Evolutionary conservation across 441 rosid genomes (phyloP), one percentile per base, ranked within the genome.

Genomic region (Erodium texanum): DNA sequence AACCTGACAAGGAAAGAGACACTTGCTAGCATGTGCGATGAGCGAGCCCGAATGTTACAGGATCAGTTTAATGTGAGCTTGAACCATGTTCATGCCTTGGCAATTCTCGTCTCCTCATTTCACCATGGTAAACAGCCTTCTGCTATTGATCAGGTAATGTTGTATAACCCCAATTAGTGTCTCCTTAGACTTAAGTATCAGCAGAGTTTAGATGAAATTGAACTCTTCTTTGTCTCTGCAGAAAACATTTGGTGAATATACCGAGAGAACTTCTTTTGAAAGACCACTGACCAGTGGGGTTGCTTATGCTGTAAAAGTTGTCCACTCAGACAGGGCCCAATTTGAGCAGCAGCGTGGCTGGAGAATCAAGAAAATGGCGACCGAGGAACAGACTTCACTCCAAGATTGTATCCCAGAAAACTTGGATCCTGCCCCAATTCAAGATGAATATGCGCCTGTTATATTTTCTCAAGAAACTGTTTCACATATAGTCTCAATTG

Each of bases 271-370:
- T 22, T 81, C 84, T 80, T 94, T 94, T 73, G 99, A 94, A 79
- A 89, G 99, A 79, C 99, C 99, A 22, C 92, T 94, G 71, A 94
- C 99, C 0, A 94, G 99, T 76, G 98, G 99, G 45, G 99, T 94
- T 75, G 96, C 99, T 41, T 94, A 94, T 82, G 99, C 99, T 78
- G 74, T 89, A 80, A 94, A 87, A 88, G 97, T 94, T 74, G 76
- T 74, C 74, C 96, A 94, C 75, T 84, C 89, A 11, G 85, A 85
- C 74, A 94, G 98, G 77, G 86, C 83, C 74, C 83, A 83, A 27
- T 92, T 94, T 80, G 99, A 94, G 83, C 86, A 83, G 75, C 80
- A 71, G 75, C 92, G 82, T 68, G 85, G 85, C 38, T 89, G 95
- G 93, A 79, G 77, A 27, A 92, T 94, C 73, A 93, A 85, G 89